Base-by-base conservation (phyloP, 2,329 filamentous ascomycete species). In the Epichloe gansuensis region DNA sequence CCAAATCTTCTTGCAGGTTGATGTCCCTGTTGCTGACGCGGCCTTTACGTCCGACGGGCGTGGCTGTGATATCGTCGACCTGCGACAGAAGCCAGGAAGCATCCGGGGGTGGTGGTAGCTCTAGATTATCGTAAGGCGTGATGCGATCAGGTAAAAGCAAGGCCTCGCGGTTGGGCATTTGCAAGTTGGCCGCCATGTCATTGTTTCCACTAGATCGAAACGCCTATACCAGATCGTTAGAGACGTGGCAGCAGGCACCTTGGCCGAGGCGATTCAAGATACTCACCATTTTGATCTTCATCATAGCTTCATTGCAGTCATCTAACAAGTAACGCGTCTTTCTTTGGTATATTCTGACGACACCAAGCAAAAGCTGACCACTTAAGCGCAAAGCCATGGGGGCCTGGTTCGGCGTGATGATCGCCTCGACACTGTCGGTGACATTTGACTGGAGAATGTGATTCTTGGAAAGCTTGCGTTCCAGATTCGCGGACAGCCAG, bases 401-500 rank as follows among this genome's bases (percentile, higher is more conserved):
- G 42, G 91, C 93, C 70, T 95, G 89, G 58, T 85, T 87, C 47
- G 89, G 88, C 54, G 87, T 88, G 59, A 97, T 93, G 68, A 98
- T 98, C 60, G 89, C 89, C 68, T 89, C 86, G 58, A 98, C 90
- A 69, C 90, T 95, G 72, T 89, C 88, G 62, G 91, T 86, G 60
- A 98, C 86, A 71, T 95, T 94, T 54, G 90, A 91, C 66, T 95
- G 89, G 57, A 98, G 69, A 59, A 97, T 93, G 64, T 96, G 89
- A 57, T 89, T 89, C 73, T 98, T 98, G 60, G 90, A 95, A 55
- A 98, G 82, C 74, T 97, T 98, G 76, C 91, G 89, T 79, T 97
- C 93, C 58, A 97, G 78, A 71, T 97, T 98, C 74, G 93, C 89
- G 35, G 93, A 95, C 56, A 97, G 81, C 93, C 93, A 98, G 73